phyloP scores from a whole-genome alignment of 73 alveolate species.

The Tetrahymena elliotti region DNA sequence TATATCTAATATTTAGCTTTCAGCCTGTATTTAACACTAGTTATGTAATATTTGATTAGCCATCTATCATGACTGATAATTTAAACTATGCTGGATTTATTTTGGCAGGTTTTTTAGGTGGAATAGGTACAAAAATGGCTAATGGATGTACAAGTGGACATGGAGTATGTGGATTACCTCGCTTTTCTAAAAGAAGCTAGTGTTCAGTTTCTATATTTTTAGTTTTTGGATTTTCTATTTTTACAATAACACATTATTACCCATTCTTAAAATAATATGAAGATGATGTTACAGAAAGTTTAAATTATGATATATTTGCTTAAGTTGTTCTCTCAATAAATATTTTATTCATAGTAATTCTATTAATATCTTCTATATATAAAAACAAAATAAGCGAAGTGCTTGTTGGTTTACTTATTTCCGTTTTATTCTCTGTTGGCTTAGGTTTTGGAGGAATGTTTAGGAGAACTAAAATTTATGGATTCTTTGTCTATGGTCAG shows the following conservation, averaged over 20 bases:
- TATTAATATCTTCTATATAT: background rate
- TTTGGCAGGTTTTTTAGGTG: slow-evolving; percentile 72
- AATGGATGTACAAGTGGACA: slow-evolving; percentile 98
- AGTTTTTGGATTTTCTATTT: slow-evolving; percentile 27
- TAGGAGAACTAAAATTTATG: slow-evolving; percentile 49
- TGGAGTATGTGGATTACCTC: slow-evolving; percentile 93
- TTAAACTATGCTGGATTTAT: slow-evolving; percentile 44
- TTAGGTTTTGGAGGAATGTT: slow-evolving; percentile 63
- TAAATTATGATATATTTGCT: background rate
- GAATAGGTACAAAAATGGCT: slow-evolving; percentile 71
- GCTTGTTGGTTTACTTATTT: background rate
- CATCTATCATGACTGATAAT: background rate
- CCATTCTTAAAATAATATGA: background rate
- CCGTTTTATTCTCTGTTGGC: slow-evolving; percentile 57
- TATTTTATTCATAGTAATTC: background rate
- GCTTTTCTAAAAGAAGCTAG: slow-evolving; percentile 71
- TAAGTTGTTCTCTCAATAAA: background rate
- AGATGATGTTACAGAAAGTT: background rate
- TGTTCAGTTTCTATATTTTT: slow-evolving; percentile 50
- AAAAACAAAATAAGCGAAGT: background rate
- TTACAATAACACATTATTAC: slow-evolving; percentile 19
- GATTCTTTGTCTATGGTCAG: slow-evolving; percentile 46
- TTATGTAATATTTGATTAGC: slow-evolving; percentile 16
- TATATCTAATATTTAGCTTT: background rate
- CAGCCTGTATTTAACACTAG: background rate